Base-by-base conservation (phyloP, 2,329 filamentous ascomycete genomes). In the Coniochaeta sp. region DNA sequence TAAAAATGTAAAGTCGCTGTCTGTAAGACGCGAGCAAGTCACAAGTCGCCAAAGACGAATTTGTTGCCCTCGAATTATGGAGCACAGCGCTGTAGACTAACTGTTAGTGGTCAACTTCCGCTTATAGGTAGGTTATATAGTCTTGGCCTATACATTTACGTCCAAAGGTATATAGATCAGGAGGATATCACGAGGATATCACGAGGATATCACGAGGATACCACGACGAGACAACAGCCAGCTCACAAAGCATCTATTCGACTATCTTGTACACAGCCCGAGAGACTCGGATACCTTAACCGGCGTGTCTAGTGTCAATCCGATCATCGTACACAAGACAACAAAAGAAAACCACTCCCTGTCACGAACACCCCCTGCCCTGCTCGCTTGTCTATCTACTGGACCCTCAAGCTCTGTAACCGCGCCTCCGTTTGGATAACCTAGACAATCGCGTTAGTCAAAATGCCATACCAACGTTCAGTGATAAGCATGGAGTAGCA, bases 351-450 rank as follows among this genome's bases (percentile, higher is more conserved):
- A 52, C 22, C 50, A 58, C n/a, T 19, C 32, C 30, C 58, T 34
- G n/a, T n/a, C n/a, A n/a, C n/a, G n/a, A 44, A 17, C n/a, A 38
- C 50, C 22, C n/a, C n/a, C 16, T 19, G 55, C 55, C 12, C 28
- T n/a, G 57, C 28, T n/a, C 22, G 19, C 24, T 32, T 36, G 56
- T 61, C 52, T 36, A 30, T 66, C 70, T 83, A 95, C 72, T 96
- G 90, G 63, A 96, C 85, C 70, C 90, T 86, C 74, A 97, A 77
- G 75, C 90, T 96, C 78, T 95, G 90, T 68, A 97, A 79, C 68
- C 93, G 85, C 44, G 93, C 93, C 78, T 97, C 92, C 5, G 92
- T 90, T 66, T 91, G 87, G 77, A 96, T 96, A 61, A 96, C 87
- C 90, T 93, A 67, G 36, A 17, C n/a, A 26, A 17, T 28, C n/a